phyloP scores from a whole-genome alignment of 1,284 basidiomycete genomes.

The Marasmius fiardii region DNA sequence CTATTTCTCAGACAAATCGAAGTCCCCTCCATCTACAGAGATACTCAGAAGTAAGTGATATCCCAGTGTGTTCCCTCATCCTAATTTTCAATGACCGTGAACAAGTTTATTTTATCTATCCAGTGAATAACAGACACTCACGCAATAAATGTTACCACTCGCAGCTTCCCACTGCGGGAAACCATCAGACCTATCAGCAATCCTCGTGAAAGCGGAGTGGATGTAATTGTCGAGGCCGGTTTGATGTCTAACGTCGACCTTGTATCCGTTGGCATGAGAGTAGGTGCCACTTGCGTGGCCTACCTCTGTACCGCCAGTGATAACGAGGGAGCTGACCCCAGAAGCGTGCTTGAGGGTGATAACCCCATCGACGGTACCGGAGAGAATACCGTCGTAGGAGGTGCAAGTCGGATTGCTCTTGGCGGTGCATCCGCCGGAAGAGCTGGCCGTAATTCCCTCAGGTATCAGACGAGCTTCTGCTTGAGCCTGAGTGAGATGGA shows the following conservation, averaged over 20 bases:
- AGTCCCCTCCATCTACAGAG: no score
- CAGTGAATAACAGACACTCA: constrained; percentile 13
- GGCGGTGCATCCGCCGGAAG: constrained; percentile 21
- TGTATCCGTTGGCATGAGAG: constrained; percentile 22
- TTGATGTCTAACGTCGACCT: constrained; percentile 23
- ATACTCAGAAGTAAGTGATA: constrained; percentile 20
- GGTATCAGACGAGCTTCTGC: constrained; percentile 19
- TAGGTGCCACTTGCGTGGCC: constrained; percentile 23
- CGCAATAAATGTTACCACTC: constrained; percentile 26
- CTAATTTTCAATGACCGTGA: no score
- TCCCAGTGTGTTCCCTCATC: constrained; percentile 28
- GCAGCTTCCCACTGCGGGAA: constrained; percentile 24
- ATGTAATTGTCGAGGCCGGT: constrained; percentile 23
- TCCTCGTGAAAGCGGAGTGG: constrained; percentile 19
- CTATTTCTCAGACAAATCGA: no score
- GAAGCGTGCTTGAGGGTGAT: constrained; percentile 23
- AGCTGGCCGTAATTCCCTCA: constrained; percentile 21
- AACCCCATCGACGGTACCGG: constrained; percentile 23
- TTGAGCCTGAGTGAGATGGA: constrained; percentile 21
- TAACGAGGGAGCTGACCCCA: constrained; percentile 18
- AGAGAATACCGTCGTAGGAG: constrained; percentile 22
- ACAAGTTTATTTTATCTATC: not conserved
- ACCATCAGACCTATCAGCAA: constrained; percentile 23
- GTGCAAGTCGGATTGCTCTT: constrained; percentile 19
- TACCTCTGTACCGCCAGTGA: constrained; percentile 25